Base-by-base conservation (phyloP, 192 early-diverging fungal species). In the Coemansia sp. region DNA sequence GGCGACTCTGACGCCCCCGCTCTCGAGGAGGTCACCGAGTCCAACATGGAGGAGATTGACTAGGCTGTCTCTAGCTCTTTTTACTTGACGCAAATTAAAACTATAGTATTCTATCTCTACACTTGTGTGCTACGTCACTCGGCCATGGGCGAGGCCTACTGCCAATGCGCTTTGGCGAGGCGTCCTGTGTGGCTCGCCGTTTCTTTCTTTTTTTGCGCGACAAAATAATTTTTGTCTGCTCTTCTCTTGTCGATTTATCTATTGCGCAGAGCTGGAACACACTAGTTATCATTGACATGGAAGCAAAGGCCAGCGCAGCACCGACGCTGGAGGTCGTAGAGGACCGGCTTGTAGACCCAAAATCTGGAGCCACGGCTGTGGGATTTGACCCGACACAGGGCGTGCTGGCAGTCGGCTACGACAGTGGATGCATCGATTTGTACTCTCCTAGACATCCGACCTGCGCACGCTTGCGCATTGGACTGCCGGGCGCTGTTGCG, bases 31-130 rank as follows among this genome's bases (percentile, higher is more conserved):
- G 81, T 76, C 48, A 80, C 81, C 56, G 82, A 83, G 52, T 85
- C 84, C 53, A 83, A 83, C 68, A 88, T 86, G 87, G 87, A 88
- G 76, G 85, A 88, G 76, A 84, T 86, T 26, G 87, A 88, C 72
- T 88, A 88, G 77, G 68, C 39, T 55, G 0, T 22, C 15, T 19
- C n/a, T 40, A 21, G 32, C 32, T 52, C 27, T 46, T 24, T 18
- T 14, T 56, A 40, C 8, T 39, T 17, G 14, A 56, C n/a, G n/a
- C n/a, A 22, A 56, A 18, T 21, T 15, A 10, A 19, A 10, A 21
- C 19, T 48, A 39, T 11, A n/a, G n/a, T n/a, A n/a, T n/a, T n/a
- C n/a, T n/a, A n/a, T n/a, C n/a, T n/a, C n/a, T n/a, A n/a, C n/a
- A n/a, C n/a, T n/a, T n/a, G n/a, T n/a, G n/a, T 22, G 2, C 22